Evolutionary conservation across 257 asterid genomes (phyloP), one percentile per base, ranked within the genome.

Genomic region (Solanum pennellii): DNA sequence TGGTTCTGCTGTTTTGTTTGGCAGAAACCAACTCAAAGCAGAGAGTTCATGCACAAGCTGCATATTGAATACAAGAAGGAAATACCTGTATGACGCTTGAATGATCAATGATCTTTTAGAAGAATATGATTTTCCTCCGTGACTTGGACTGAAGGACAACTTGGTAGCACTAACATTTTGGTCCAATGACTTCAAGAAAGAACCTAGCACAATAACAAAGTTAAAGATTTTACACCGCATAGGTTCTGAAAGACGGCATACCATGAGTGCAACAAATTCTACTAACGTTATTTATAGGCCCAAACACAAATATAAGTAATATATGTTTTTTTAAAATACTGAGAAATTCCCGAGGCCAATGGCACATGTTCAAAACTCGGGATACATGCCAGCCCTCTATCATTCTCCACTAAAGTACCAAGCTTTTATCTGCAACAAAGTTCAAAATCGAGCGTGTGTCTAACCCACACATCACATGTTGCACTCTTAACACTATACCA

Each of bases 11-110:
- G 44, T 49, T 47, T 29, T 2, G 4, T 18, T 82, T 27, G 15
- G 85, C 44, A 29, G 65, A 79, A 79, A 47, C 27, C 25, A 29
- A 80, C 66, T 80, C 84, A 45, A 47, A 80, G 11, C n/a, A 47
- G 66, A 47, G 68, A 49, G 69, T 49, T 82, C 69, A 82, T 49
- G 85, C 68, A 82, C 5, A 82, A 80, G 18, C 85, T 29, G 85
- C 85, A 49, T 16, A 82, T 5, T 29, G 69, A 82, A 49, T 82
- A 29, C 7, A 11, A 27, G 84, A 45, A 16, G 44, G 69, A 16
- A 82, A 87, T 91, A 95, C 98, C 98, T 88, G 86, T 91, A 91
- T 89, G 91, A 83, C 60, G 98, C 96, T 91, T 87, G 93, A 86
- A 94, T 92, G 9, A 88, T n/a, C 83, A 93, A 92, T 84, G 88